A percentile compares a stretch with the other conserved stretches of the same genome.
Conservation (phyloP, 768 basidiomycete species). For the Epithele typhae region DNA sequence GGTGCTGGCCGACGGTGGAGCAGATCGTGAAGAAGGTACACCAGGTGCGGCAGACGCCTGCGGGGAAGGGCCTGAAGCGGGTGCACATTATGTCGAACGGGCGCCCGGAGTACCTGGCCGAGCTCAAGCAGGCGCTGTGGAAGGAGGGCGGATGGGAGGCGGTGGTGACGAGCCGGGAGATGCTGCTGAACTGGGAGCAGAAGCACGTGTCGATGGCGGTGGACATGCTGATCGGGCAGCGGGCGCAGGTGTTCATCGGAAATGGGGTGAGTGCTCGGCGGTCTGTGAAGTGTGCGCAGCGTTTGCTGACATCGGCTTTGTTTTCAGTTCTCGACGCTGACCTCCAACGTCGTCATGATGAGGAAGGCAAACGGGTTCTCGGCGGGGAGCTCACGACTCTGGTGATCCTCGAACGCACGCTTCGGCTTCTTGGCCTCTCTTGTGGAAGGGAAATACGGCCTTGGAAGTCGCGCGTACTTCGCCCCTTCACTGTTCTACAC, state of each 20-base stretch:
- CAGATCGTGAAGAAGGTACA: conserved; percentile 44
- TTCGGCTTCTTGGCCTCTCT: too few species aligned
- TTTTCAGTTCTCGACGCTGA: conserved; percentile 45
- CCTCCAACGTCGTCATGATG: conserved; percentile 45
- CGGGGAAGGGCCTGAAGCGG: conserved; percentile 31
- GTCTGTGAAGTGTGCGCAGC: too few species aligned
- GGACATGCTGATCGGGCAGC: conserved; percentile 65
- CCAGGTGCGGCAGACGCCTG: conserved; percentile 19
- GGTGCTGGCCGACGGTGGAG: conserved; percentile 49
- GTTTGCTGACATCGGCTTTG: background rate
- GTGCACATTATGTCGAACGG: conserved; percentile 69
- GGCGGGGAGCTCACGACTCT: conserved; percentile 34
- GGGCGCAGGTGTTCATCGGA: conserved; percentile 63
- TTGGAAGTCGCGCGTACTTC: too few species aligned
- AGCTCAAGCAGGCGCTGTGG: conserved; percentile 39
- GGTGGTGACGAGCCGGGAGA: conserved; percentile 51
- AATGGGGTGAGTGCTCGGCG: conserved; percentile 55
- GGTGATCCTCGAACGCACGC: too few species aligned
- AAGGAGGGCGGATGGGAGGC: conserved; percentile 40
- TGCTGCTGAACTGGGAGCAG: conserved; percentile 51
- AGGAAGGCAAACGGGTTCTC: conserved; percentile 31
- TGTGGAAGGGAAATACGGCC: too few species aligned
- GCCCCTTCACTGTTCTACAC: too few species aligned
- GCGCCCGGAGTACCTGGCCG: conserved; percentile 41
- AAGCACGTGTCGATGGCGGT: conserved; percentile 52